Evolutionary conservation across 1,284 basidiomycete species (phyloP), one percentile per base, ranked within the genome.

Genomic region (Ustilago shanxiensis): DNA sequence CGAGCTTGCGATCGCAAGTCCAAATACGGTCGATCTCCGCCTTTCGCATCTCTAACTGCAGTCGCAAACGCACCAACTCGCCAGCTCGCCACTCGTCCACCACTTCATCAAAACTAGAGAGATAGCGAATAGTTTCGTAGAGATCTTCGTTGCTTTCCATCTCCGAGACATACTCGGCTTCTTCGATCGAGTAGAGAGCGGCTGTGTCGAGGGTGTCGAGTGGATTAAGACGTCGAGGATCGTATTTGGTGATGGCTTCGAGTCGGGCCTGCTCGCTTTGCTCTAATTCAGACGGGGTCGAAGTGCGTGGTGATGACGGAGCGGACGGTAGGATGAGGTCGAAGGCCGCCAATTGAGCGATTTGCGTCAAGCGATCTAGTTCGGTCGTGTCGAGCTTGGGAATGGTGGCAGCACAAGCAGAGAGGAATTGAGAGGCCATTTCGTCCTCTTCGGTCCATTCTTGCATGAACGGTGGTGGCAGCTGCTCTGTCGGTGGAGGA

Each of bases 401-500:
- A 0, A 58, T 49, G 18, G 62, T 47, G 7, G 41, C 62, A 24
- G 56, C 56, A 39, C 71, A 70, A 22, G 62, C 70, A 14, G 56
- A 55, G 13, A 77, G 60, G 20, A 77, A 66, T 29, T 69, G 62
- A 5, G 70, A 66, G 31, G 74, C 74, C 57, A 60, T 57, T 14
- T 77, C 66, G 41, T 77, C 74, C 8, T 77, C 63, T n/a, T 69
- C 24, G 1, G 74, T 72, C 74, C 74, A 77, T 35, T 60, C 55
- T 29, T 62, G 55, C 57, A 62, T 66, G 49, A 60, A 60, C 4
- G 22, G 22, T 6, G 28, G 22, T 14, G 69, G 57, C 24, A 60
- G 10, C 13, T 28, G 6, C 14, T 33, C 14, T 35, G n/a, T 5
- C 0, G 67, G 64, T n/a, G 18, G 41, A 1, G 69, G 56, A 0